Percentiles rank a stretch among this genome's conserved stretches.
Conservation (phyloP, 2,329 filamentous ascomycete species). For the Ambrosiella xylebori region DNA sequence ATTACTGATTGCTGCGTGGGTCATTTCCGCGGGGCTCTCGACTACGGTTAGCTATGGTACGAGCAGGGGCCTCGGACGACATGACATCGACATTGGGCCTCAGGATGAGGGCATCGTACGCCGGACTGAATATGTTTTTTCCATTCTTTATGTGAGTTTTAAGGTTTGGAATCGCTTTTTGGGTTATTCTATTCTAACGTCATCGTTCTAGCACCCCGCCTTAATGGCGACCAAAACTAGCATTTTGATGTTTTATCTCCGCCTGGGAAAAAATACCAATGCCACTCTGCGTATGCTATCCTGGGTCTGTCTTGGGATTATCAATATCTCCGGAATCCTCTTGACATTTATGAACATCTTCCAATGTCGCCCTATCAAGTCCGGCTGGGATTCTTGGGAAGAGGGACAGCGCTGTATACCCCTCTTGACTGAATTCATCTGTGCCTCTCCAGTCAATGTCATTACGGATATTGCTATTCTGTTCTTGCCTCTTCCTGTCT, state of each 20-base stretch:
- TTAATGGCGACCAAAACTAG: constrained; percentile 85
- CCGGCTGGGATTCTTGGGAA: constrained; percentile 39
- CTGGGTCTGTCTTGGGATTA: constrained; percentile 58
- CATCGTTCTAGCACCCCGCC: constrained; percentile 51
- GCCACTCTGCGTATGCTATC: constrained; percentile 64
- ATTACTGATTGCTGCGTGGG: constrained; percentile 65
- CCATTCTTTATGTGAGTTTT: constrained; percentile 39
- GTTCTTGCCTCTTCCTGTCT: constrained; percentile 70
- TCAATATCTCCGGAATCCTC: constrained; percentile 61
- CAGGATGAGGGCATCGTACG: constrained; percentile 36
- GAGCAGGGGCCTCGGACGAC: constrained; percentile 47
- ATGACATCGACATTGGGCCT: constrained; percentile 41
- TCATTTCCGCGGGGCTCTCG: constrained; percentile 48
- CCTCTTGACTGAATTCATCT: constrained; percentile 45
- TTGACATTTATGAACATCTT: constrained; percentile 77
- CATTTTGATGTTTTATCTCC: constrained; percentile 81
- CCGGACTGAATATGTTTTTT: constrained; percentile 45
- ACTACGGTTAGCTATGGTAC: constrained; percentile 49
- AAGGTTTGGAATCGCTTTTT: neutral
- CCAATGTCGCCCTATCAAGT: constrained; percentile 60
- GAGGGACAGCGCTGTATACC: constrained; percentile 32
- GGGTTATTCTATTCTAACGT: neutral
- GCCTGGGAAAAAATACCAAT: constrained; percentile 60
- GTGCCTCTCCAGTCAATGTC: constrained; percentile 78
- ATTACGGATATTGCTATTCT: constrained; percentile 80